These are phyloP conservation scores for Thoreauomyces humboldtii DNA, from an alignment of 192 early-diverging fungal genomes.

Conservation along the genomic window DNA sequence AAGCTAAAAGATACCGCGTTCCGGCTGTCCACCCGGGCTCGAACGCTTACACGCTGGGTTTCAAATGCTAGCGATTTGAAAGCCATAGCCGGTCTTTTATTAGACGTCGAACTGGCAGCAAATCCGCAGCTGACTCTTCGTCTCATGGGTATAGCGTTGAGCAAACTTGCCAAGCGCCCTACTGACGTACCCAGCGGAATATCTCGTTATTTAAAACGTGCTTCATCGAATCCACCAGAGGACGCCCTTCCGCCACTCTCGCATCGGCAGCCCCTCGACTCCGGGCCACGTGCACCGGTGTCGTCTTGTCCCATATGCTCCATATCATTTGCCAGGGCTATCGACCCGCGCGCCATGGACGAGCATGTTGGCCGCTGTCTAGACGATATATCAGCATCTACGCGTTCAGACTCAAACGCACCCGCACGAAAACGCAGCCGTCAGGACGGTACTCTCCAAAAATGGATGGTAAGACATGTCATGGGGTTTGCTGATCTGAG, in stretches of 20 bases:
- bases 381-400: too few relatives aligned
- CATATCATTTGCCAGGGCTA: not conserved
- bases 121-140: slow-evolving; percentile 34
- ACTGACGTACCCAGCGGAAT: not conserved
- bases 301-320: slow-evolving; percentile 21
- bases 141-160: slow-evolving; percentile 47
- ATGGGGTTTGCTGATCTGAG: not conserved
- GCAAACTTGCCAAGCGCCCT: slow-evolving; percentile 7
- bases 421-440: not conserved
- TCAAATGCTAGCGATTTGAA: slow-evolving; percentile 1
- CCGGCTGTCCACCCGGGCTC: slow-evolving; percentile 40
- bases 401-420: too few relatives aligned
- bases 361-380: slow-evolving; percentile 27
- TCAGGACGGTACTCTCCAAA: not conserved
- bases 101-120: slow-evolving; percentile 42
- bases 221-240: not conserved
- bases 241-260: not conserved
- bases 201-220: slow-evolving; percentile 4
- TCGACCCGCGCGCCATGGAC: not conserved
- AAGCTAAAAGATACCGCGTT: slow-evolving; percentile 49
- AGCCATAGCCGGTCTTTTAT: slow-evolving; percentile 23
- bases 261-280: not conserved
- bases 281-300: not conserved
- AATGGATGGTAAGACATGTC: not conserved
- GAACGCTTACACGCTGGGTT: slow-evolving; percentile 28